Base-by-base conservation (phyloP, 805 yeast species). In the Millerozyma miso region DNA sequence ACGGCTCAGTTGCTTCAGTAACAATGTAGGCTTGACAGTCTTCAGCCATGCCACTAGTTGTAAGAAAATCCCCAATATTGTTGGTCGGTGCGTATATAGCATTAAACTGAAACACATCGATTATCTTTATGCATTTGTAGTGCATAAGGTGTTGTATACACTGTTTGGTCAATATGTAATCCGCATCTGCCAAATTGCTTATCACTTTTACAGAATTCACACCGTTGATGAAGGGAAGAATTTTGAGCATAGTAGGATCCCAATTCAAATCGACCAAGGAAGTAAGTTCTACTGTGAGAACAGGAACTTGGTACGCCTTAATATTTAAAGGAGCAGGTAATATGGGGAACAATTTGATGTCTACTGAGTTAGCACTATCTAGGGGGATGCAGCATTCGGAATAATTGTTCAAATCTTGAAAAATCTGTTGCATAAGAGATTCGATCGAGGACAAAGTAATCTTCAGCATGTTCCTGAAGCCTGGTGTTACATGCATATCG, bases 161-260 rank as follows among this genome's bases (percentile, higher is more conserved):
- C 56, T 86, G 89, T 42, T 81, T 79, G 2, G 96, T 88, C 39
- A 91, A 69, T 15, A 74, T 69, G 50, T 81, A 82, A 56, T 89
- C 95, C 32, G 96, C 84, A 53, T 86, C 81, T 1, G 97, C 88
- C 40, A 89, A 62, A 40, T 80, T 79, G 15, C 96, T 79, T 32
- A 95, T 91, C 42, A 76, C 74, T 31, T 80, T 73, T 15, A 93
- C 80, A 4, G 93, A 86, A 59, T 91, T 91, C 38, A 89, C 72
- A 1, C 99, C 99, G 55, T 93, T 80, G 39, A 93, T 88, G 51
- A 73, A 85, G 0, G 97, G 96, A 8, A 88, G 65, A 18, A 93
- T 86, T 51, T 85, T 83, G 37, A 88, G 71, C 93, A 93, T 85
- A 1, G 98, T 91, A 1, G 97, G 97, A 62, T 93, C 99, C 97